Base-by-base conservation (phyloP, 2,329 filamentous ascomycete genomes). In the Diaporthe longicolla region DNA sequence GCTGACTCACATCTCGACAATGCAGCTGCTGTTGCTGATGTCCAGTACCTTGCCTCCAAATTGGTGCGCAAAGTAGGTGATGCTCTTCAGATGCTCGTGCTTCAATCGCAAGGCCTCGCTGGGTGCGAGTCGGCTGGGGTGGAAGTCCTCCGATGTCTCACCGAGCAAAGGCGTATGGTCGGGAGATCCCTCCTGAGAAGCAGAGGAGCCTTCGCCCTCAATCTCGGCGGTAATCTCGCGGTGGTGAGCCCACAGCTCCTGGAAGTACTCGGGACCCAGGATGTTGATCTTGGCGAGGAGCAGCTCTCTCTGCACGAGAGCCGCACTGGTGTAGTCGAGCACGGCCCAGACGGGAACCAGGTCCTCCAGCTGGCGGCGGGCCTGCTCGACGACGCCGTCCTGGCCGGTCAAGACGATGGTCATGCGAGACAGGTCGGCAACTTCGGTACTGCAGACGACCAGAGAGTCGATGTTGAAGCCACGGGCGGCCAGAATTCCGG, bases 381-480 rank as follows among this genome's bases (percentile, higher is more conserved):
- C 97, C 86, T 99, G 97, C 88, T 99, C 97, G 37, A 99, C 95
- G 48, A 98, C 96, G 71, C 96, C 96, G 80, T 98, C 97, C 85
- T 98, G 95, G 19, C 97, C 97, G 72, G 95, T 95, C 70, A 99
- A 89, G 77, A 99, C 97, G 81, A 99, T 98, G 73, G 97, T 99
- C 97, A 99, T 99, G 82, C 97, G 95, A 45, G 95, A 98, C 70
- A 99, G 89, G 81, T 99, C 97, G 79, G 96, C 94, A 35, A 99
- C 95, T 85, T 99, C 97, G 76, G 97, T 99, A 85, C 94, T 97
- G 88, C 97, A 99, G 76, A 99, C 97, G 72, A 99, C 97, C 77
- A 99, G 88, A 71, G 94, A 97, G 89, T 99, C 97, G 81, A 99
- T 99, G 88, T 99, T 99, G 91, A 99, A 99, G 77, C 97, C 97